Evolutionary conservation across 2,329 filamentous ascomycete species (phyloP), one percentile per base, ranked within the genome.

Genomic region (Curvularia verruculosa): DNA sequence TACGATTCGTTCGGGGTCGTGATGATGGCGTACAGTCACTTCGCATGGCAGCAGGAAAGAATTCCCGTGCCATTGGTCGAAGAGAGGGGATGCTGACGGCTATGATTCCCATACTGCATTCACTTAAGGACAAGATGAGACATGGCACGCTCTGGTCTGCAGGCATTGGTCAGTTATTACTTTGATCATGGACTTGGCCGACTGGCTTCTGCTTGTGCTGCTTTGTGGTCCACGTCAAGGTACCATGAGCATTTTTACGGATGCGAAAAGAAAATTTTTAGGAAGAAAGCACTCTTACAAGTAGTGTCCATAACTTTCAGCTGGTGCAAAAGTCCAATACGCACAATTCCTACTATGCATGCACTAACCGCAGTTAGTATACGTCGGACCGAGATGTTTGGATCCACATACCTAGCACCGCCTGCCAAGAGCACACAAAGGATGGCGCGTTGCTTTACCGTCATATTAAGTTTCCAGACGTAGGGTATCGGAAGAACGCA

Each of bases 91-190:
- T 67, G 50, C 66, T 69, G 46, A 73, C 65, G 31, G 65, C 68
- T 24, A 70, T 64, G 45, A 73, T 73, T 4, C 67, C 69, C 2
- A 73, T 45, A 40, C 62, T 67, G 48, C 70, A 72, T 52, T 73
- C 70, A n/a, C 69, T 63, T 7, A 72, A 62, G 12, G 68, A 65
- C 24, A 71, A 46, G 18, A 67, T 66, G 5, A 72, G 64, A 21
- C 53, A 61, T 4, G 64, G 59, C 18, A 70, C 69, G 24, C 43
- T 55, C 52, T 62, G 18, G 47, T 64, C 69, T 72, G 45, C 13
- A 28, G 2, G 1, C 1, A 5, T 46, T 28, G 23, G 26, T 58
- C 23, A 58, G 55, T 21, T 13, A 8, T 4, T 47, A 8, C 19
- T 28, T 10, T 31, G 3, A 31, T 13, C 21, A 36, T 41, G 5